Conservation (phyloP, 129 eudicot genomes). For the Escallonia rubra region DNA sequence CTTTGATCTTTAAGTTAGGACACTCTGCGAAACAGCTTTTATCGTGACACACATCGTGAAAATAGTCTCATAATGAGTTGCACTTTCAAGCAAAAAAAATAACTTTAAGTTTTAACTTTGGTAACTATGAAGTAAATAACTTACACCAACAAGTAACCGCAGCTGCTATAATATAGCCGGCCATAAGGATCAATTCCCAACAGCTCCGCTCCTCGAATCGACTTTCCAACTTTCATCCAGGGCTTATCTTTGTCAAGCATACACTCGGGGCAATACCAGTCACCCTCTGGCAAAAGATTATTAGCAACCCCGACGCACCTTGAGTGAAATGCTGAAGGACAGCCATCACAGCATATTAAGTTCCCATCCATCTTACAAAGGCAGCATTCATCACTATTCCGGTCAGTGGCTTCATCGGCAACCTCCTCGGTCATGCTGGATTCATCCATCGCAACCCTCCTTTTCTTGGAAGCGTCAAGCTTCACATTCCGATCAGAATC, state of each 20-base stretch:
- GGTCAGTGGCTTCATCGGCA: conserved; percentile 48
- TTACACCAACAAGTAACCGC: conserved; percentile 91
- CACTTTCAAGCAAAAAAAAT: too few relatives aligned
- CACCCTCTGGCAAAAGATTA: conserved; percentile 79
- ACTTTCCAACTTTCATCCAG: conserved; percentile 36
- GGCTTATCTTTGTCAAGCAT: conserved; percentile 43
- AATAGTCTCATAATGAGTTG: too few relatives aligned
- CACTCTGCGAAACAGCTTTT: too few relatives aligned
- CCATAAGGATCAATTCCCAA: conserved; percentile 77
- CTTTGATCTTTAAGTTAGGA: too few relatives aligned
- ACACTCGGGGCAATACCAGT: conserved; percentile 99
- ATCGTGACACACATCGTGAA: too few relatives aligned
- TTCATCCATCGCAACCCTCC: conserved; percentile 31
- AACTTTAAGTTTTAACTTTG: not conserved
- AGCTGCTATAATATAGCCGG: conserved; percentile 58
- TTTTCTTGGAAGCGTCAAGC: conserved; percentile 30
- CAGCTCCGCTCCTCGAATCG: conserved; percentile 71
- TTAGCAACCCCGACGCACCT: conserved; percentile 79
- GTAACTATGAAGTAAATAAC: conserved; percentile 15
- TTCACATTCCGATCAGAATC: conserved; percentile 40
- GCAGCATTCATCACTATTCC: conserved; percentile 90
- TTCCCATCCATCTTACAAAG: conserved; percentile 95
- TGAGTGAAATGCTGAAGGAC: conserved; percentile 93
- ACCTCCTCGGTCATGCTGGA: conserved; percentile 58
- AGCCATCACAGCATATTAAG: conserved; percentile 96